Base-by-base conservation (phyloP, 169 alveolate species). In the Cystoisospora suis region DNA sequence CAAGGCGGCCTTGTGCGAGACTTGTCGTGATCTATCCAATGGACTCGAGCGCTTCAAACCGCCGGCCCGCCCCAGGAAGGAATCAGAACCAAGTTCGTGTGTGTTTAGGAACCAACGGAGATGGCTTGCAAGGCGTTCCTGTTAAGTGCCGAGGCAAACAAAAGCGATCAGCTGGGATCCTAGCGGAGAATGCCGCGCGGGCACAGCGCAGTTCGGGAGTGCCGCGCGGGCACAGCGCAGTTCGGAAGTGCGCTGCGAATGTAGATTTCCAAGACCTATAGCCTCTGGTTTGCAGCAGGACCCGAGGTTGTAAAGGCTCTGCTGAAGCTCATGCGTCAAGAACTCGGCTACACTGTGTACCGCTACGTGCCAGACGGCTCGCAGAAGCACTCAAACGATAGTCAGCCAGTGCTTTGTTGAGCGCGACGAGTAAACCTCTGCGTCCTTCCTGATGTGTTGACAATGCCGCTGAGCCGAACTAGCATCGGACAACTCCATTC, bases 81-180 rank as follows among this genome's bases (percentile, higher is more conserved):
- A n/a, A n/a, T n/a, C n/a, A n/a, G n/a, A n/a, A n/a, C n/a, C n/a
- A 17, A 32, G 56, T 23, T 53, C 56, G 34, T 81, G 88, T 15
- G n/a, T 47, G n/a, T 47, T n/a, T 53, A 81, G 75, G 40, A 81
- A 81, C 88, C 88, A 81, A 15, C 46, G 46, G 29, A 81, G 75
- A 53, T 81, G 88, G 34, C 47, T 36, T 32, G 88, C 88, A 32
- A 81, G 88, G 75, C 58, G 88, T 36, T 38, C 75, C 88, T 81
- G 75, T 23, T 2, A 5, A 4, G 42, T 12, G 9, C 86, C 7
- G 5, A 7, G 7, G 34, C 17, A 72, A 6, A 5, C 81, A 6
- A 45, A 34, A 20, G 81, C 45, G 27, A 72, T 27, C 17, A 49
- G 40, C 81, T 20, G 81, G 81, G 81, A 23, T 17, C 81, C 47